Evolutionary conservation across 2,329 filamentous ascomycete genomes (phyloP), one percentile per base, ranked within the genome.

Genomic region (Zopfia rhizophila): DNA sequence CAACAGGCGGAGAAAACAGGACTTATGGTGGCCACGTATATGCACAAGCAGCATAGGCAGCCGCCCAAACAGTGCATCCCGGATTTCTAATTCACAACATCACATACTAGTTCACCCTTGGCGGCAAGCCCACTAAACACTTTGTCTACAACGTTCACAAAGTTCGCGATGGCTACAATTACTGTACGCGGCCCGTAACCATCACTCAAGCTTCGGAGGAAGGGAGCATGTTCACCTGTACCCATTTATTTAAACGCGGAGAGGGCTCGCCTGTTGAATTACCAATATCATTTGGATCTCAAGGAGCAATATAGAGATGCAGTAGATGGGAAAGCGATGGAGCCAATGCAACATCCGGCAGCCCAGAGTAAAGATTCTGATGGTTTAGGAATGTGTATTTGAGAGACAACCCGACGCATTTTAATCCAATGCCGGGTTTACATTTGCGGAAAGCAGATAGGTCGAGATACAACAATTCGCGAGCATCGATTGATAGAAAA

Each of bases 11-110:
- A 5, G 62, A 70, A 12, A 68, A 68, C 2, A 68, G 73, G 11
- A 75, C 79, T 0, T 83, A 81, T 61, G 81, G 81, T 10, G 80
- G 81, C 1, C 80, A 84, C 66, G 79, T 82, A 4, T 83, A 78
- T 53, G 77, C 78, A n/a, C 81, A 83, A 62, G 76, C 80, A 22
- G 79, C 78, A 12, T 83, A 78, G 70, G 81, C 81, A 12, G 81
- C 81, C 7, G 76, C 77, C 7, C 77, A 82, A 49, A 83, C 81
- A 2, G 77, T 83, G 10, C 60, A 56, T 5, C 65, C 72, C 19
- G 80, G 78, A 2, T 77, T 80, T 37, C 59, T 82, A 19, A 68
- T 83, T 16, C 51, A 81, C 78, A 76, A 77, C 55, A 75, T 82
- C 29, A 79, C 78, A 0, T 80, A 80, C 14, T 79, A 74, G 57